Base-by-base conservation (phyloP, 2,329 filamentous ascomycete genomes). In the Rugonectria rugulosa region DNA sequence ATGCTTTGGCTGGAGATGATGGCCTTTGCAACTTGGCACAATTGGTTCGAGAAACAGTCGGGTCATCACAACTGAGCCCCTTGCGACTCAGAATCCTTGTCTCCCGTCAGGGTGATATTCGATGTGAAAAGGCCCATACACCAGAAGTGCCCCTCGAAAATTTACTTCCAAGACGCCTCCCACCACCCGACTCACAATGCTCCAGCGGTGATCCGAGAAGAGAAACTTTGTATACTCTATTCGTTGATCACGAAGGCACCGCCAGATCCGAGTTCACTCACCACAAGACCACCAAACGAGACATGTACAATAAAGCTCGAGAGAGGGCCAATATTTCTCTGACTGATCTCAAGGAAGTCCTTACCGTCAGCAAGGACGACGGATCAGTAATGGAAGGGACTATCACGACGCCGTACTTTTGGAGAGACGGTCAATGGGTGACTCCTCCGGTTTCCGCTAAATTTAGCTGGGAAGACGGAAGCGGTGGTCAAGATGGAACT, bases 381-480 rank as follows among this genome's bases (percentile, higher is more conserved):
- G 81, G 81, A 2, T 82, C 88, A 43, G 75, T 97, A 29, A 96
- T 96, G 83, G 94, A 98, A 73, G 92, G 91, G 8, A 93, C 89
- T 57, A 82, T 90, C 14, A 93, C 90, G 1, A 96, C 89, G 0
- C 86, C 90, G 0, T 97, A 94, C 72, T 90, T 97, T 62, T 91
- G 84, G 79, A 85, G 90, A 38, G 72, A 79, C 5, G 86, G 84
- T 1, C 75, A 77, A 44, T 98, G 94, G 94, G 82, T 92, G 7
- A 97, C 93, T 31, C 94, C 94, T 2, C 82, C 85, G 0, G 78
- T 91, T n/a, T 70, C 81, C 11, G 41, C 57, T 6, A 48, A 68
- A 12, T 81, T 75, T 51, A 70, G 65, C 38, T 49, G 60, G 24
- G 61, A 70, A 0, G 60, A 70, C 32, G 83, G 81, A 2, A 88